Base-by-base conservation (phyloP, 2,329 filamentous ascomycete species). In the Pseudopithomyces maydicus region DNA sequence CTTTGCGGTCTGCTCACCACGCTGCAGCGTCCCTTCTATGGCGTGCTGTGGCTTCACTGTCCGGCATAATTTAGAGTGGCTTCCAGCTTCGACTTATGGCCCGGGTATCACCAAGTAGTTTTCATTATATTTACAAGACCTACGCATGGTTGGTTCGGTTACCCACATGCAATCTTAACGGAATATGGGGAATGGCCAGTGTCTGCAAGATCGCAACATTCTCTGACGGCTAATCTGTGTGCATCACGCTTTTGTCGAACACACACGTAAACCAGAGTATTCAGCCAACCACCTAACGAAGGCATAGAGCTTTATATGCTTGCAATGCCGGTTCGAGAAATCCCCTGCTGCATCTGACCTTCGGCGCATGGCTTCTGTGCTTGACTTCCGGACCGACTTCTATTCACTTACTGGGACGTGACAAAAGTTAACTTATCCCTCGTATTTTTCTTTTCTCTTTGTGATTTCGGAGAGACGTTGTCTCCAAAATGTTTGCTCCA, bases 211-310 rank as follows among this genome's bases (percentile, higher is more conserved):
- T 55, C 46, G 43, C 26, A 23, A 51, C 48, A 64, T 52, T 54
- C 57, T 52, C 22, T 56, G 54, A 61, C 55, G 57, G 56, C 61
- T 66, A 70, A 70, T 66, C 38, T 69, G 61, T 47, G 51, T 45
- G 57, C 63, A 63, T 61, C 59, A 58, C 53, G 39, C 51, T 53
- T 23, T 63, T 54, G 56, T 65, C 59, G 47, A 63, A 53, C 56
- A 56, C 53, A 64, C 66, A 68, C 63, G 68, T 66, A 66, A 64
- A 54, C 52, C 56, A 63, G 48, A 62, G 54, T 36, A 55, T 46
- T 39, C 51, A 56, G 56, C 58, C 55, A 45, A 48, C 49, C 55
- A 51, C 32, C 36, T 48, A 36, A 58, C 47, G 59, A 57, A 49
- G 52, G 52, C 43, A 54, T 35, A 42, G n/a, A 46, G 41, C 20